These are phyloP conservation scores for Trichophyton verrucosum DNA, from an alignment of 2,329 filamentous ascomycete species.

Conservation along the genomic window DNA sequence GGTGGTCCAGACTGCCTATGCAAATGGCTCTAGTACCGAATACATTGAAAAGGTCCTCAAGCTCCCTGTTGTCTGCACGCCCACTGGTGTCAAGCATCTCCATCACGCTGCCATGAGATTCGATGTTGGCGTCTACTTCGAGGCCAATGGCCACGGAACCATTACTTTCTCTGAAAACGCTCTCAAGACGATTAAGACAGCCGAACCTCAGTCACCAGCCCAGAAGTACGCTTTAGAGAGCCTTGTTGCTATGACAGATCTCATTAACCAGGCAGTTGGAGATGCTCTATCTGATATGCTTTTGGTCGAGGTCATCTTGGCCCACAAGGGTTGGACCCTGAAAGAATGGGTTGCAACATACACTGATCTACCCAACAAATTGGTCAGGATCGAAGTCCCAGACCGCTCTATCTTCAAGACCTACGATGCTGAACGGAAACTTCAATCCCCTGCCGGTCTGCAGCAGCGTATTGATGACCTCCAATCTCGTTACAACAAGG, in stretches of 20 bases:
- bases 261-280: slow-evolving; percentile 97
- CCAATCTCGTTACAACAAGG: slow-evolving; percentile 82
- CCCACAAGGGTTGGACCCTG: slow-evolving; percentile 83
- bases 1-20: slow-evolving; percentile 94
- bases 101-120: slow-evolving; percentile 94
- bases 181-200: slow-evolving; percentile 61
- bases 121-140: slow-evolving; percentile 95
- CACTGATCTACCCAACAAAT: slow-evolving; percentile 82
- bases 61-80: slow-evolving; percentile 82
- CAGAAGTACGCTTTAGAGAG: slow-evolving; percentile 82
- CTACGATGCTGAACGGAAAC: slow-evolving; percentile 79
- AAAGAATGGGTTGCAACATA: slow-evolving; percentile 91
- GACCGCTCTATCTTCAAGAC: slow-evolving; percentile 85
- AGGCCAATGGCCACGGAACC: slow-evolving; percentile 95
- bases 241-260: slow-evolving; percentile 67
- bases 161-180: slow-evolving; percentile 85
- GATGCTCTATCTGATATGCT: slow-evolving; percentile 94
- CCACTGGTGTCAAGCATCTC: slow-evolving; percentile 92
- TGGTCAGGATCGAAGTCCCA: slow-evolving; percentile 82
- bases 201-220: slow-evolving; percentile 76
- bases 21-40: slow-evolving; percentile 86
- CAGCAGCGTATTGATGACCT: slow-evolving; percentile 78
- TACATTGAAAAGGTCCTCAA: slow-evolving; percentile 82
- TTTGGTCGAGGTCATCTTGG: slow-evolving; percentile 88
- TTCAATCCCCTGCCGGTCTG: slow-evolving; percentile 64